Percentiles rank a stretch among this genome's conserved stretches.
These are phyloP conservation scores for Rusavskia elegans DNA, from an alignment of 495 filamentous ascomycete genomes.

Conservation along the genomic window DNA sequence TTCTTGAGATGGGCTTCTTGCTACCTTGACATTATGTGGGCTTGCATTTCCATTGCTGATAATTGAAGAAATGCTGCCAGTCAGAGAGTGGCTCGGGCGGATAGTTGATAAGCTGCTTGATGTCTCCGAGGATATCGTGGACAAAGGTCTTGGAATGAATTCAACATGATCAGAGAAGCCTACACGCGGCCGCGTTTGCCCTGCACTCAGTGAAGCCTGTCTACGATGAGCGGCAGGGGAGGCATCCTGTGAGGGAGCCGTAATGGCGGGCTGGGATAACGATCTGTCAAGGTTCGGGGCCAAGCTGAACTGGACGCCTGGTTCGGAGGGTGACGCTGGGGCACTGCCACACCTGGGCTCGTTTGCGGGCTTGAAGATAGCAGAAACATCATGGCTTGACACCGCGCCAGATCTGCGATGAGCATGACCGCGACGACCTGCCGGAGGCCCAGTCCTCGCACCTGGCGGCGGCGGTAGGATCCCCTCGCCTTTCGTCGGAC, in stretches of 20 bases:
- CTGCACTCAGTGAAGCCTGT: slow-evolving; percentile 21
- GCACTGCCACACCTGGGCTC: slow-evolving; percentile 43
- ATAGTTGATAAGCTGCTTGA: slow-evolving; percentile 47
- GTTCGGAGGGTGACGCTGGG: slow-evolving; percentile 49
- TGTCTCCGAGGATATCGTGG: slow-evolving; percentile 58
- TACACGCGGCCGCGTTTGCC: slow-evolving; percentile 30
- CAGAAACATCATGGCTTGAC: slow-evolving; percentile 65
- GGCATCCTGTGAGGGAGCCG: slow-evolving; percentile 20
- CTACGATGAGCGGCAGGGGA: not conserved
- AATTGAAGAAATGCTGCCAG: slow-evolving; percentile 47
- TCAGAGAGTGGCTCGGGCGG: slow-evolving; percentile 44
- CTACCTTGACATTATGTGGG: slow-evolving; percentile 7
- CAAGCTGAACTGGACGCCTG: slow-evolving; percentile 14
- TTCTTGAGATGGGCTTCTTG: not conserved
- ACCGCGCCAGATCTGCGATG: slow-evolving; percentile 79
- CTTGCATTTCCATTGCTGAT: slow-evolving; percentile 19
- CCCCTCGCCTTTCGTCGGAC: slow-evolving; percentile 46
- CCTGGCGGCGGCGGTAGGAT: slow-evolving; percentile 31
- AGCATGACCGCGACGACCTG: slow-evolving; percentile 51
- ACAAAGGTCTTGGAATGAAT: slow-evolving; percentile 56
- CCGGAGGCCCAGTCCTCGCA: slow-evolving; percentile 24
- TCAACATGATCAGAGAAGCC: slow-evolving; percentile 47
- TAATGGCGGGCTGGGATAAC: slow-evolving; percentile 19
- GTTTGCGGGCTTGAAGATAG: slow-evolving; percentile 45
- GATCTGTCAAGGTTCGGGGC: slow-evolving; percentile 20